phyloP scores from a whole-genome alignment of 495 filamentous ascomycete species.

The Penicillium herquei region DNA sequence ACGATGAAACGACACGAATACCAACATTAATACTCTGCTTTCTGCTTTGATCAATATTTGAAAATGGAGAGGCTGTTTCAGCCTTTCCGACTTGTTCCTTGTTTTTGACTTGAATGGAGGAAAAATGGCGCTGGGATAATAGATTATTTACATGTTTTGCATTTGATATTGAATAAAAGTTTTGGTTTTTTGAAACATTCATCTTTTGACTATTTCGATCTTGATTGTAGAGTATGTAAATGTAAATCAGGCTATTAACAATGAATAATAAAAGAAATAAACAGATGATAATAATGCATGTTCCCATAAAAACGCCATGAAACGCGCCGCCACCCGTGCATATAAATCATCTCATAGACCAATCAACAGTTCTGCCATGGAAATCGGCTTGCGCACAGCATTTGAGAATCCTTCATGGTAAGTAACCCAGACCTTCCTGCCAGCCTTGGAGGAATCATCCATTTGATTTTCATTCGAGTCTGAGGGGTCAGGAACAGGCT shows the following conservation, averaged over 20 bases:
- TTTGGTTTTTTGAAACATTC: neutral
- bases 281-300: neutral
- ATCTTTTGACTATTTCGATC: neutral
- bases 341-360: constrained; percentile 28
- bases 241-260: neutral
- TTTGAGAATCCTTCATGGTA: constrained; percentile 97
- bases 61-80: too few species aligned
- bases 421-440: constrained; percentile 80
- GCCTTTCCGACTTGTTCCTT: too few species aligned
- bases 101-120: too few species aligned
- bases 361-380: constrained; percentile 75
- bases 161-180: too few species aligned
- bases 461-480: constrained; percentile 16
- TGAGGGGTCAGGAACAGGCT: constrained; percentile 34
- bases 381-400: constrained; percentile 90
- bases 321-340: neutral
- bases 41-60: too few species aligned
- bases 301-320: neutral
- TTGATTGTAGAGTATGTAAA: neutral
- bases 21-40: too few species aligned
- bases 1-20: too few species aligned
- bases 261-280: neutral
- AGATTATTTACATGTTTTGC: too few species aligned
- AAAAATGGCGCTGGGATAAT: too few species aligned
- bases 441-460: constrained; percentile 38